Percentiles rank a stretch among this genome's conserved stretches.
phyloP scores from a whole-genome alignment of 108 stramenopile species.

The Skeletonema menzelii region DNA sequence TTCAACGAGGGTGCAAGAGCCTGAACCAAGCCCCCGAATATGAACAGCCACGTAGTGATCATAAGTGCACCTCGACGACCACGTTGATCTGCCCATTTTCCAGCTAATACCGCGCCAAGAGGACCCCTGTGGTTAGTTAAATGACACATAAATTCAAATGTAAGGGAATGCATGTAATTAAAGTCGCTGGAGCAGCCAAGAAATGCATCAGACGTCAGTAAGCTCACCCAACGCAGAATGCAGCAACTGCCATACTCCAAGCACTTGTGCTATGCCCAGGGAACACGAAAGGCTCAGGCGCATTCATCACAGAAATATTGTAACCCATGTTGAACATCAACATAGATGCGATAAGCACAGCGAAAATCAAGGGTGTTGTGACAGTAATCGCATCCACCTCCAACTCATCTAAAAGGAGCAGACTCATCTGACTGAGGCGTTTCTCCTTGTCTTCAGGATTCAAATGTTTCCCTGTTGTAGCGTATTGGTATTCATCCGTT shows the following conservation, averaged over 20 bases:
- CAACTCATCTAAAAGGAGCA: conserved; percentile 83
- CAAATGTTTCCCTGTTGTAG: conserved; percentile 36
- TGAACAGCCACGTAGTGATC: conserved; percentile 72
- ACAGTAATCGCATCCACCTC: conserved; percentile 81
- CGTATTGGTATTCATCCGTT: conserved; percentile 44
- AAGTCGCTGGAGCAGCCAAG: too few relatives aligned
- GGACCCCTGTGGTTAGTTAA: conserved; percentile 45
- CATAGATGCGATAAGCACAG: conserved; percentile 58
- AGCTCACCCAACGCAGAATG: conserved; percentile 66
- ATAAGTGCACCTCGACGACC: conserved; percentile 81
- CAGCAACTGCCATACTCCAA: conserved; percentile 87
- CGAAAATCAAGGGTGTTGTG: conserved; percentile 83
- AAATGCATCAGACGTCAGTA: background rate
- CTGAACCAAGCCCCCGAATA: conserved; percentile 77
- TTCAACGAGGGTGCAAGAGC: conserved; percentile 72
- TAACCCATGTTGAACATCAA: conserved; percentile 65
- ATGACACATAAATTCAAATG: background rate
- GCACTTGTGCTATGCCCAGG: conserved; percentile 71
- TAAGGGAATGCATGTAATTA: background rate
- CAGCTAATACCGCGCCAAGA: conserved; percentile 65
- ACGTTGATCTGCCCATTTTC: conserved; percentile 67
- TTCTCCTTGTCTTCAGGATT: conserved; percentile 51
- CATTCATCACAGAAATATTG: conserved; percentile 87
- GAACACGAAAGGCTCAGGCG: conserved; percentile 79
- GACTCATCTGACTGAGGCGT: conserved; percentile 56